Evolutionary conservation across 176 grass and related monocot genomes (phyloP).

Genomic region (Poa pratensis): DNA sequence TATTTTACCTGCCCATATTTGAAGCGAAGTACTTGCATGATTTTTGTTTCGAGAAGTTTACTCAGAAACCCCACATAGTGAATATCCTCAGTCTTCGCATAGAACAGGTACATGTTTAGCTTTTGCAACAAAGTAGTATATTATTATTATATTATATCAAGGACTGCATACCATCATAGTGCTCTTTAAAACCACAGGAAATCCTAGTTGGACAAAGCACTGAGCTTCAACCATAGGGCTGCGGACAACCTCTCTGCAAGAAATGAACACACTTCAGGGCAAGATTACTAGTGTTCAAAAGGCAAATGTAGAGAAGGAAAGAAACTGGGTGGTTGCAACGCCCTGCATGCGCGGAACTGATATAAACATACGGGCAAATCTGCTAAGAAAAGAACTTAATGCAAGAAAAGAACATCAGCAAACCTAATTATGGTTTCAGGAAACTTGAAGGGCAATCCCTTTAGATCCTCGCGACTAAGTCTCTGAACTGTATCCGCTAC

Average conservation of each 20-base stretch:
- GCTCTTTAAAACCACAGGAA: slow-evolving; percentile 87
- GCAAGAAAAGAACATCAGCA: slow-evolving; percentile 36
- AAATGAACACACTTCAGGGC: slow-evolving; percentile 9
- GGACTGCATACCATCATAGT: slow-evolving; percentile 70
- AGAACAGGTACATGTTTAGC: slow-evolving; percentile 48
- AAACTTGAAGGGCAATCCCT: slow-evolving; percentile 97
- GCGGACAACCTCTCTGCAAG: slow-evolving; percentile 87
- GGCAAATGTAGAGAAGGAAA: slow-evolving; percentile 29
- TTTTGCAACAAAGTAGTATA: neutral
- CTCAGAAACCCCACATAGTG: slow-evolving; percentile 91
- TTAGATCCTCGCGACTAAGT: slow-evolving; percentile 92
- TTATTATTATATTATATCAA: slow-evolving; percentile 7
- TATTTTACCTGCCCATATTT: slow-evolving; percentile 90
- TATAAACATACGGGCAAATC: slow-evolving; percentile 39
- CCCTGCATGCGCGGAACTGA: slow-evolving; percentile 16
- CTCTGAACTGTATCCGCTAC: slow-evolving; percentile 62
- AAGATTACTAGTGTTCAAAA: slow-evolving; percentile 25
- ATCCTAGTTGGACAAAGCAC: slow-evolving; percentile 94
- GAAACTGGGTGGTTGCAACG: slow-evolving; percentile 33
- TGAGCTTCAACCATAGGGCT: slow-evolving; percentile 99
- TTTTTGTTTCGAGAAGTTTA: slow-evolving; percentile 98
- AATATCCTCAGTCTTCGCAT: slow-evolving; percentile 84
- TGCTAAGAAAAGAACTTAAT: slow-evolving; percentile 20
- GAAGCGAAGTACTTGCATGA: slow-evolving; percentile 98
- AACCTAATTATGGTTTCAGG: slow-evolving; percentile 91